phyloP scores from a whole-genome alignment of 306 rosid genomes.

The Trifolium subterraneum region DNA sequence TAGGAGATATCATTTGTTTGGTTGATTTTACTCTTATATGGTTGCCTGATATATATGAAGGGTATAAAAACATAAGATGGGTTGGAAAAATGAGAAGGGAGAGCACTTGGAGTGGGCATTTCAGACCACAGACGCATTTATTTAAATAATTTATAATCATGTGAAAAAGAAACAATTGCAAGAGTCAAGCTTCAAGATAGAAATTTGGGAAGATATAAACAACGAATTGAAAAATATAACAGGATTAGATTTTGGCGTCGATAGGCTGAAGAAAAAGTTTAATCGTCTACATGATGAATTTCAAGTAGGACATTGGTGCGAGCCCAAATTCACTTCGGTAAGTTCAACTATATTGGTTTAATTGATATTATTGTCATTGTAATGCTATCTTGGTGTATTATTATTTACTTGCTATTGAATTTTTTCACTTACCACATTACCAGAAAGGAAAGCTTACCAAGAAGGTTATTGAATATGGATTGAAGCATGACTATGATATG shows the following conservation, averaged over 20 bases:
- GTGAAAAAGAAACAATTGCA: background rate
- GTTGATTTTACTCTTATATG: too few relatives aligned
- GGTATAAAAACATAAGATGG: background rate
- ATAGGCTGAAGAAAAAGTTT: too few relatives aligned
- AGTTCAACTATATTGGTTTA: background rate
- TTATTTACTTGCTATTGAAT: background rate
- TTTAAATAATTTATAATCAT: background rate
- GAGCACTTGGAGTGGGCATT: background rate
- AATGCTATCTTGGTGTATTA: too few relatives aligned
- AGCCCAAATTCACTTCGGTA: background rate
- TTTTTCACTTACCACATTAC: background rate
- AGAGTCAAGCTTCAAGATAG: background rate
- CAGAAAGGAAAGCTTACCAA: too few relatives aligned
- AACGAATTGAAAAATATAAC: background rate
- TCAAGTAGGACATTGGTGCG: too few relatives aligned
- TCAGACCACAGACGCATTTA: background rate
- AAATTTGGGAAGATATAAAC: background rate
- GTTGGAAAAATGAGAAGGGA: background rate
- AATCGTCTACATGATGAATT: too few relatives aligned
- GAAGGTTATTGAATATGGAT: too few relatives aligned
- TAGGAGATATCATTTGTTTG: too few relatives aligned
- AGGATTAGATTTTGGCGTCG: background rate
- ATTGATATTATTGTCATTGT: background rate
- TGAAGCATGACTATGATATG: background rate
- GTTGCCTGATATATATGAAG: too few relatives aligned